Percentiles rank a stretch among this genome's conserved stretches.
phyloP scores from a whole-genome alignment of 75 land plant genomes.

The Selaginella tamariscina region DNA sequence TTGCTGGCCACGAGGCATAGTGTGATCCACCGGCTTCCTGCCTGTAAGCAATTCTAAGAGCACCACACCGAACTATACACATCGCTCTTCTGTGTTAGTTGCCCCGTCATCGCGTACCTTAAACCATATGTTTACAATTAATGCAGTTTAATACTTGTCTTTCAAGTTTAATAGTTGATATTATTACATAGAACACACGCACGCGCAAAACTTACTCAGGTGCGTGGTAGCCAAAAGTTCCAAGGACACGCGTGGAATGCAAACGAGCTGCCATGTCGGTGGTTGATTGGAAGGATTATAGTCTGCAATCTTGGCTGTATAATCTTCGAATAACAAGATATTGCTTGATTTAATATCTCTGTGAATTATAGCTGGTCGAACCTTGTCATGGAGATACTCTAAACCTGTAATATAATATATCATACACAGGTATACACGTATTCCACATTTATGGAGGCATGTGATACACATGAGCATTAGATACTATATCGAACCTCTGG shows the following conservation, averaged over 20 bases:
- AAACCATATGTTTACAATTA: background rate
- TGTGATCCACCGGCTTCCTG: background rate
- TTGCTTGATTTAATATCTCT: conserved; percentile 87
- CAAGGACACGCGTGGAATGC: conserved; percentile 85
- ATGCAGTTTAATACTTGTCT: no score
- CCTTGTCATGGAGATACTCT: conserved; percentile 78
- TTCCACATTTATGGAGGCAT: no score
- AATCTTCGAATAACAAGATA: conserved; percentile 66
- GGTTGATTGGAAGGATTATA: conserved; percentile 84
- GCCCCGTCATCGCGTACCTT: background rate
- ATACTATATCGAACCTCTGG: no score
- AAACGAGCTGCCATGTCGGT: conserved; percentile 85
- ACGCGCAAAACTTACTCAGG: conserved; percentile 59
- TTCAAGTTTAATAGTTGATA: no score
- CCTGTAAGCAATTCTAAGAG: background rate
- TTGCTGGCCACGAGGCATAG: background rate
- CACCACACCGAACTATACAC: background rate
- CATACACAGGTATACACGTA: no score
- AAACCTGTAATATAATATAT: no score
- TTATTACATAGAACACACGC: no score
- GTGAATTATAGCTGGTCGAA: conserved; percentile 58
- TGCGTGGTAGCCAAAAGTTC: no score
- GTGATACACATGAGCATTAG: no score
- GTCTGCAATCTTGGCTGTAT: conserved; percentile 73
- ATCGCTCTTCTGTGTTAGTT: conserved; percentile 1